phyloP scores from a whole-genome alignment of 2,329 filamentous ascomycete genomes.

The Zymoseptoria passerinii region DNA sequence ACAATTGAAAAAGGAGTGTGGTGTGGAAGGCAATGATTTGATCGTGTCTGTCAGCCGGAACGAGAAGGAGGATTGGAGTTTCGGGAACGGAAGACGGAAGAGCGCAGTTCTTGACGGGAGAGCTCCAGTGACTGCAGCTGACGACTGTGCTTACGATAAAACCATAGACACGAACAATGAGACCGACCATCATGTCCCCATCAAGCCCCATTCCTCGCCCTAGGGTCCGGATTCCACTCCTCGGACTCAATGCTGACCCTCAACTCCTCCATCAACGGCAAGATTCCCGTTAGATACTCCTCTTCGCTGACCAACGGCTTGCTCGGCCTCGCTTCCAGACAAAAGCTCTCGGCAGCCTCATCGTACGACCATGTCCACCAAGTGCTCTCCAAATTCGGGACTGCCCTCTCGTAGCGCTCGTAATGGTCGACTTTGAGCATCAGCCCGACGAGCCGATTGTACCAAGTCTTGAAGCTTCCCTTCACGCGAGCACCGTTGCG shows the following conservation, averaged over 20 bases:
- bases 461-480: constrained; percentile 32
- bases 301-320: constrained; percentile 29
- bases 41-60: constrained; percentile 23
- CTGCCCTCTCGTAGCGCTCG: constrained; percentile 31
- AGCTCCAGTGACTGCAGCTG: constrained; percentile 11
- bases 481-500: constrained; percentile 30
- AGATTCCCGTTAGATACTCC: constrained; percentile 31
- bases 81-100: constrained; percentile 23
- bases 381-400: constrained; percentile 25
- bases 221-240: constrained; percentile 33
- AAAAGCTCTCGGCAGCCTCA: constrained; percentile 22
- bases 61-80: constrained; percentile 28
- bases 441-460: constrained; percentile 31
- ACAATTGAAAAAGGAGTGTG: constrained; percentile 16
- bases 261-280: constrained; percentile 31
- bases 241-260: constrained; percentile 31
- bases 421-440: constrained; percentile 36
- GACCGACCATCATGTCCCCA: too few species aligned
- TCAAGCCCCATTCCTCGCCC: constrained; percentile 14
- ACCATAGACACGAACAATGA: not conserved
- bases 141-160: not conserved
- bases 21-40: constrained; percentile 21
- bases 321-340: constrained; percentile 24
- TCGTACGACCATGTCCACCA: constrained; percentile 37
- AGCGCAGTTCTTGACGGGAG: constrained; percentile 26